phyloP scores from a whole-genome alignment of 768 basidiomycete genomes.

The button mushroom (Agaricus bisporus) region DNA sequence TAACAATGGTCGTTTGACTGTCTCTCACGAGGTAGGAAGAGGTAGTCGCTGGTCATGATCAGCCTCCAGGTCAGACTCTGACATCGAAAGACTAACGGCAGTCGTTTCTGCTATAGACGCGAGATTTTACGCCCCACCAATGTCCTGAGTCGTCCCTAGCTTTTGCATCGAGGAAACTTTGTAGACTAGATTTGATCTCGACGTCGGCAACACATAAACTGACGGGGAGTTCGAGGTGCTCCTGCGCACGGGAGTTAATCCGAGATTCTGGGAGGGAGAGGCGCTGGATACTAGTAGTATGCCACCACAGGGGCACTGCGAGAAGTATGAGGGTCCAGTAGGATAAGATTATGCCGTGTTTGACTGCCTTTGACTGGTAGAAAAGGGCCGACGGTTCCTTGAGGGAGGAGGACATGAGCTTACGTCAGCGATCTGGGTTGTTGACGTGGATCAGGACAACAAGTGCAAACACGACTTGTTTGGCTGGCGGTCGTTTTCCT shows the following conservation, averaged over 20 bases:
- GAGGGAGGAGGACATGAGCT: constrained; percentile 17
- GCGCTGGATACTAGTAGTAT: constrained; percentile 84
- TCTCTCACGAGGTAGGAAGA: neutral
- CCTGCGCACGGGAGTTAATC: constrained; percentile 46
- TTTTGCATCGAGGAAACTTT: constrained; percentile 16
- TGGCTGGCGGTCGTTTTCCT: constrained; percentile 12
- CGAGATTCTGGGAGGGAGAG: constrained; percentile 60
- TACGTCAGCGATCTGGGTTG: constrained; percentile 4
- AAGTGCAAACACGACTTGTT: constrained; percentile 20
- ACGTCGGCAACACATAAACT: constrained; percentile 26
- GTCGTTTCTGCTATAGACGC: neutral
- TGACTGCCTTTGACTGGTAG: constrained; percentile 43
- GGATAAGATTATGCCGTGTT: constrained; percentile 58
- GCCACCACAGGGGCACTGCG: constrained; percentile 91
- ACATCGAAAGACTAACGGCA: constrained; percentile 1
- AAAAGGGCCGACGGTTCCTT: constrained; percentile 45
- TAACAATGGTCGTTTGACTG: neutral
- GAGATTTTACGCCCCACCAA: neutral
- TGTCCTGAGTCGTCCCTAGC: constrained; percentile 22
- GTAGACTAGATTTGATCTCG: constrained; percentile 12
- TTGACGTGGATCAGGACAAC: constrained; percentile 20
- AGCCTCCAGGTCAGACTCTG: neutral
- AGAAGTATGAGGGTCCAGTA: constrained; percentile 78
- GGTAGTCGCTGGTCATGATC: constrained; percentile 1
- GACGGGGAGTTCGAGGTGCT: constrained; percentile 41